phyloP scores from a whole-genome alignment of 1,139 yeast genomes.

The Yamadazyma dendronema region DNA sequence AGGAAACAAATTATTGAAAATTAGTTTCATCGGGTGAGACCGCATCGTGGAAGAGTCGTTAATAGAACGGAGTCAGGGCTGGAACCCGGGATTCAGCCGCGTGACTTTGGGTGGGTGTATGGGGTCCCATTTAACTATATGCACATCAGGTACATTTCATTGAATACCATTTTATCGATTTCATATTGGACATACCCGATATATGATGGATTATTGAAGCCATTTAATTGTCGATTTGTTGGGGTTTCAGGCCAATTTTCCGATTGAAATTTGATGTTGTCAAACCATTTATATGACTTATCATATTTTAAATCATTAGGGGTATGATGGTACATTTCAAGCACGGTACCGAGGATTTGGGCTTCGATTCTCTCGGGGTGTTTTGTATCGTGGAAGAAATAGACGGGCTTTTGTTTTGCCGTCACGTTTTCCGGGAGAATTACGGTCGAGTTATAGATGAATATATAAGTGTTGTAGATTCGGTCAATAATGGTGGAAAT shows the following conservation, averaged over 20 bases:
- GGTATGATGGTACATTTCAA: constrained; percentile 28
- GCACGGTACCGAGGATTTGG: constrained; percentile 27
- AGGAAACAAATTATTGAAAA: background rate
- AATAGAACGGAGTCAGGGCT: constrained; percentile 2
- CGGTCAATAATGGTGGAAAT: constrained; percentile 20
- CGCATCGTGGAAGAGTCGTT: constrained; percentile 3
- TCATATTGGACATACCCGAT: constrained; percentile 23
- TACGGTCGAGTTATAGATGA: constrained; percentile 41
- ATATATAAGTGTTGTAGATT: constrained; percentile 33
- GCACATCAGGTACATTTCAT: constrained; percentile 30
- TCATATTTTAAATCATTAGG: constrained; percentile 34
- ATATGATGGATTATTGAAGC: constrained; percentile 9
- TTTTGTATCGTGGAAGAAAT: constrained; percentile 23
- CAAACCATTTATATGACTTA: constrained; percentile 26
- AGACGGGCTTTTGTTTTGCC: constrained; percentile 12
- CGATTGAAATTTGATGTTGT: constrained; percentile 10
- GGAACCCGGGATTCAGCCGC: background rate
- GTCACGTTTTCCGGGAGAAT: constrained; percentile 12
- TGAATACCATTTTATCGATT: constrained; percentile 30
- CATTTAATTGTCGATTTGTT: constrained; percentile 12
- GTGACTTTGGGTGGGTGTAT: background rate
- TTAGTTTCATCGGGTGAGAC: background rate
- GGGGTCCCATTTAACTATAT: too few species aligned
- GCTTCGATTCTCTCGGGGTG: constrained; percentile 23
- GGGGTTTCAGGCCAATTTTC: constrained; percentile 10